Base-by-base conservation (phyloP, 169 alveolate species). In the Plasmodium coatneyi region DNA sequence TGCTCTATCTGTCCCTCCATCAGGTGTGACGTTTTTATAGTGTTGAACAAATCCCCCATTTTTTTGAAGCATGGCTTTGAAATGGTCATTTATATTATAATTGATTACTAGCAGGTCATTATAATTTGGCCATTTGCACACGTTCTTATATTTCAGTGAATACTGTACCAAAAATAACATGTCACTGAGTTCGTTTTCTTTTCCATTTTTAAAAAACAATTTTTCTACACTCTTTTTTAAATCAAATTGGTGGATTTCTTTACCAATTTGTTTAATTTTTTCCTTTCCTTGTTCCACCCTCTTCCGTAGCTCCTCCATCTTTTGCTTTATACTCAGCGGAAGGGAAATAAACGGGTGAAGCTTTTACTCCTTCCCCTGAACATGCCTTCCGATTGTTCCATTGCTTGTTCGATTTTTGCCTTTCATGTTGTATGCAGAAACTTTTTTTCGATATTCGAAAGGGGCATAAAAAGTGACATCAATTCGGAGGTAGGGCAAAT, bases 81-180 rank as follows among this genome's bases (percentile, higher is more conserved):
- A 91, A 81, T 91, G 71, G 46, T 91, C 92, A 71, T 91, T 91
- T 80, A 91, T 49, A 39, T 91, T 80, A 41, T 71, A 91, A 78
- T 91, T 91, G 46, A 91, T 81, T n/a, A 91, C 80, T 66, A 81
- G 81, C 32, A 91, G 74, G 16, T 91, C 79, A 54, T 82, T 80
- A 39, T 81, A 81, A 39, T 80, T 72, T 28, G 95, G 95, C 95
- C 95, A 91, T n/a, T 71, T 91, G 39, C 95, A 91, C 28, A 43
- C 60, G 19, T 82, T 72, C 71, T 91, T 91, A 80, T 91, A 91
- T 46, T 81, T 91, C 34, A 91, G 60, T 22, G 95, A 91, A 22
- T 80, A 91, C 34, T 82, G 91, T 91, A 91, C 83, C 82, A 91
- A 91, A 28, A 76, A 91, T 80, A 91, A 9, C 74, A 91, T 54